Conservation (phyloP, 208 protist species). For the Balamuthia mandrillaris region DNA sequence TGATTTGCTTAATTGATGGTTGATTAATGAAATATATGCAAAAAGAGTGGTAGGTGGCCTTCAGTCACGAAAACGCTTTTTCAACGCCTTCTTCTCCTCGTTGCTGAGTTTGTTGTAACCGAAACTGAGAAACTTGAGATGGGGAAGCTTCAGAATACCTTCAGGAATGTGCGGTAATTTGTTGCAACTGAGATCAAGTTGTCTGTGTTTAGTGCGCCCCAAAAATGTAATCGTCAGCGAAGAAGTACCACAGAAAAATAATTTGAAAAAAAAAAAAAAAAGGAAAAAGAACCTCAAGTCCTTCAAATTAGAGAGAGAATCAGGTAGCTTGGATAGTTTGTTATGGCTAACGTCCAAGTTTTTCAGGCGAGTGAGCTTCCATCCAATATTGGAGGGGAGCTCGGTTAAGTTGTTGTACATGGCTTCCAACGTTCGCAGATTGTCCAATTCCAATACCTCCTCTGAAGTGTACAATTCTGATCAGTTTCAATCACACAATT, state of each 20-base stretch:
- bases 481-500: not conserved
- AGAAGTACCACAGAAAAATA: not conserved
- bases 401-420: constrained; percentile 26
- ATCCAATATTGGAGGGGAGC: not conserved
- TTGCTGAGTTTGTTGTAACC: constrained; percentile 41
- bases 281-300: too few species aligned
- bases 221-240: not conserved
- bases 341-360: constrained; percentile 37
- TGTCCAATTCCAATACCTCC: constrained; percentile 17
- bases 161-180: constrained; percentile 33
- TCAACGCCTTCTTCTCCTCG: constrained; percentile 37
- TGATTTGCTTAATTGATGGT: too few species aligned
- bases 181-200: constrained; percentile 27
- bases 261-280: not conserved
- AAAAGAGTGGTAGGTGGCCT: too few species aligned
- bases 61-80: constrained; percentile 33
- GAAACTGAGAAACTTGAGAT: constrained; percentile 27
- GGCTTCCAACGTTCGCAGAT: constrained; percentile 9
- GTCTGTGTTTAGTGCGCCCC: not conserved
- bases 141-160: not conserved
- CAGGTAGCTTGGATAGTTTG: constrained; percentile 30
- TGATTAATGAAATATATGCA: too few species aligned
- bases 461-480: not conserved
- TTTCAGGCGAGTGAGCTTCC: constrained; percentile 15
- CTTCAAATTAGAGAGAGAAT: not conserved